Evolutionary conservation across 345 rosid species (phyloP).

Genomic region (Durio zibethinus): DNA sequence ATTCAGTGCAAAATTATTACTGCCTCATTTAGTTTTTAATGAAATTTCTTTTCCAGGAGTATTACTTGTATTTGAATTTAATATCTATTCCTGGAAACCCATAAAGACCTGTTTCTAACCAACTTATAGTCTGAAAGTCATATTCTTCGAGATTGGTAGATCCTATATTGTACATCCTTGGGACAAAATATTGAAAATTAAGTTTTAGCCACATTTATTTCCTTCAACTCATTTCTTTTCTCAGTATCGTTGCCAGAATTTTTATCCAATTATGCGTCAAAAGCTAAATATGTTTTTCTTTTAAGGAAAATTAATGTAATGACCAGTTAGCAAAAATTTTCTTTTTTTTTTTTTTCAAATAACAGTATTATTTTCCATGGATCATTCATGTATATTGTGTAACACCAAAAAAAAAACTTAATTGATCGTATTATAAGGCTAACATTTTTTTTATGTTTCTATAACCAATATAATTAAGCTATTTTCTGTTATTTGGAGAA

Average conservation of each 20-base stretch:
- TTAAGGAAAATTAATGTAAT: neutral
- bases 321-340: no score
- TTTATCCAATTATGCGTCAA: neutral
- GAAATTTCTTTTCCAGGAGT: neutral
- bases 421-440: no score
- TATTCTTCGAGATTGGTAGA: neutral
- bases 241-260: neutral
- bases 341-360: no score
- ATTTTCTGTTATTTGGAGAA: no score
- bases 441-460: no score
- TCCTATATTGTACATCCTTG: no score
- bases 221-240: neutral
- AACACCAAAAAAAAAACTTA: no score
- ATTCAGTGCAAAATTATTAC: no score
- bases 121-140: neutral
- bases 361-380: no score
- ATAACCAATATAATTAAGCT: no score
- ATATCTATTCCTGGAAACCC: neutral
- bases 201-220: constrained; percentile 2
- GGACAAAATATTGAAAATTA: neutral
- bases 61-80: neutral
- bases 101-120: neutral
- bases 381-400: no score
- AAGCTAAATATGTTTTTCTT: neutral
- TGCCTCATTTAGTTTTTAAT: neutral